Evolutionary conservation across 2,329 filamentous ascomycete genomes (phyloP).

Genomic region (Phaeoacremonium minimum): DNA sequence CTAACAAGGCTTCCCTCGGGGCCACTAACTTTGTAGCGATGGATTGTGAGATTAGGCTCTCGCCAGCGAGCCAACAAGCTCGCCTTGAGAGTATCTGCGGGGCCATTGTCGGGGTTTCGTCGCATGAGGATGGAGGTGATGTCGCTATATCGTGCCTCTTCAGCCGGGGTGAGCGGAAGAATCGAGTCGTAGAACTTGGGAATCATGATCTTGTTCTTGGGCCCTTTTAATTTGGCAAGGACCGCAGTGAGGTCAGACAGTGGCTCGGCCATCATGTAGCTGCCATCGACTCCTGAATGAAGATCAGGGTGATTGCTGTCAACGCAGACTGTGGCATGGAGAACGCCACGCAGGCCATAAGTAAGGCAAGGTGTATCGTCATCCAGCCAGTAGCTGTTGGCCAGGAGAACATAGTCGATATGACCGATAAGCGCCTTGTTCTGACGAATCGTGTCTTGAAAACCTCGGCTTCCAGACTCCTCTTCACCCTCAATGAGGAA

Average conservation of each 20-base stretch:
- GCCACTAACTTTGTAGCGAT: slow-evolving; percentile 87
- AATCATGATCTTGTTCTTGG: slow-evolving; percentile 75
- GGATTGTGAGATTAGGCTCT: slow-evolving; percentile 89
- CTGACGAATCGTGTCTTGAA: slow-evolving; percentile 74
- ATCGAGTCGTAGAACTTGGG: slow-evolving; percentile 88
- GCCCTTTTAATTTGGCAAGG: slow-evolving; percentile 76
- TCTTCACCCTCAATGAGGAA: slow-evolving; percentile 97
- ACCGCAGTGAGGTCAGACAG: slow-evolving; percentile 86
- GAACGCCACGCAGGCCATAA: slow-evolving; percentile 87
- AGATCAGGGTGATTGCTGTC: slow-evolving; percentile 83
- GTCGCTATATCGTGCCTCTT: slow-evolving; percentile 77
- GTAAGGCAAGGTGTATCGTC: slow-evolving; percentile 94
- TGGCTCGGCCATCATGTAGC: slow-evolving; percentile 82
- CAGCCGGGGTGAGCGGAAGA: slow-evolving; percentile 66
- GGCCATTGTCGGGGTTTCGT: slow-evolving; percentile 57
- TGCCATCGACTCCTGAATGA: slow-evolving; percentile 96
- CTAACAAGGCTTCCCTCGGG: slow-evolving; percentile 91
- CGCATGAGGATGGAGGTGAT: slow-evolving; percentile 74
- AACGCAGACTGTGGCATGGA: slow-evolving; percentile 87
- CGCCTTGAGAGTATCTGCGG: slow-evolving; percentile 68
- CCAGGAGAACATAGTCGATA: slow-evolving; percentile 90
- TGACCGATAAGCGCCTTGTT: slow-evolving; percentile 83
- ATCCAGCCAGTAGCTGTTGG: slow-evolving; percentile 98
- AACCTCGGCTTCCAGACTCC: slow-evolving; percentile 88
- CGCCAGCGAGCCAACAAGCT: slow-evolving; percentile 93